A percentile compares a stretch with the other conserved stretches of the same genome.
Evolutionary conservation across 352 stramenopile species (phyloP).

Genomic region (Globisporangium perplexum): DNA sequence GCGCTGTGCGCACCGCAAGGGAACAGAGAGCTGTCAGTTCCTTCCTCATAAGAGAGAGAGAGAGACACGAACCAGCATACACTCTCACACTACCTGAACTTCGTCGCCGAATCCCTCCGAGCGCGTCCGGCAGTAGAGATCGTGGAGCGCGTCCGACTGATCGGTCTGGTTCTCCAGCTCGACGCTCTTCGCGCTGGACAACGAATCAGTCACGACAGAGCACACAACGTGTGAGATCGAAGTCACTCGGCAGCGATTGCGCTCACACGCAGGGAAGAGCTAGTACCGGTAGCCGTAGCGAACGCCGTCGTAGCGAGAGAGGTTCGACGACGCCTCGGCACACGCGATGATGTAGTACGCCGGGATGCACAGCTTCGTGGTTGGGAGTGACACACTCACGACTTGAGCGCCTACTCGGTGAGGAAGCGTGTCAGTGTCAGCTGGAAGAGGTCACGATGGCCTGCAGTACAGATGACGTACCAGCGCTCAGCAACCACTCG

Average conservation of each 20-base stretch:
- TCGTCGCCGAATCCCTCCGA: constrained; percentile 89
- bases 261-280: neutral
- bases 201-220: neutral
- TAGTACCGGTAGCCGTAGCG: constrained; percentile 80
- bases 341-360: constrained; percentile 98
- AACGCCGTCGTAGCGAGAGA: constrained; percentile 96
- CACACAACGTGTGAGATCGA: neutral
- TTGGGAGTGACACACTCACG: constrained; percentile 69
- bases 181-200: constrained; percentile 42
- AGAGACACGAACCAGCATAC: too few species aligned
- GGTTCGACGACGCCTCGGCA: constrained; percentile 97
- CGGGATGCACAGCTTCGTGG: constrained; percentile 86
- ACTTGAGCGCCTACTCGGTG: constrained; percentile 50
- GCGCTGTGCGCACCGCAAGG: constrained; percentile 26
- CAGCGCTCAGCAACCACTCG: constrained; percentile 57
- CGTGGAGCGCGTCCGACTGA: constrained; percentile 75
- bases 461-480: constrained; percentile 4
- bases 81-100: constrained; percentile 59
- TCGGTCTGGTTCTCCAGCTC: constrained; percentile 42
- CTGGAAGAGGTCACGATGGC: neutral
- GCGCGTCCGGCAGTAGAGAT: constrained; percentile 83
- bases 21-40: neutral
- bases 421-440: neutral
- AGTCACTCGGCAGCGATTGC: neutral
- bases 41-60: too few species aligned